phyloP scores from a whole-genome alignment of 2,329 filamentous ascomycete genomes.

The Pseudocercospora pini-densiflorae region DNA sequence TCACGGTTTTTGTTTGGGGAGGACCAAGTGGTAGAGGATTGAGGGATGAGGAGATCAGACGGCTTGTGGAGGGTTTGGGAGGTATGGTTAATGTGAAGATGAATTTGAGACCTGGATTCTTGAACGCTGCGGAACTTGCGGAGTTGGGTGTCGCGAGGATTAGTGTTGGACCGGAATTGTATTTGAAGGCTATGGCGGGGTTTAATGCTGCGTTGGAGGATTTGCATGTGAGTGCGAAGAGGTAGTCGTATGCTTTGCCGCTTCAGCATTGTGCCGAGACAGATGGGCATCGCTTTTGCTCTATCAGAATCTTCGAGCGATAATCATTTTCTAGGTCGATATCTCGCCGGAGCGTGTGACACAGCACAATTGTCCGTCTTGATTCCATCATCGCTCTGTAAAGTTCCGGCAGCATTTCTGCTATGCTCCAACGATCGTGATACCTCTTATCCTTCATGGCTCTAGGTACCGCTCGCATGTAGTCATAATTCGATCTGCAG shows the following conservation, averaged over 20 bases:
- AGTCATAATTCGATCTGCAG: no score
- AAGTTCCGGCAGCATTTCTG: no score
- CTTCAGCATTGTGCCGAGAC: no score
- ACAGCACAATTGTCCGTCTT: no score
- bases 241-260: background rate
- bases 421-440: no score
- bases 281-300: no score
- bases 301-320: no score
- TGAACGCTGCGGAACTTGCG: constrained; percentile 40
- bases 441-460: no score
- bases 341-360: no score
- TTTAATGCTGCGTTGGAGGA: constrained; percentile 15
- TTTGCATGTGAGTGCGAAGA: constrained; percentile 6
- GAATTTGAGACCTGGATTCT: constrained; percentile 42
- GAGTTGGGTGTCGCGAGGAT: constrained; percentile 60
- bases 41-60: constrained; percentile 52
- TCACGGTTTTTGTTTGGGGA: constrained; percentile 66
- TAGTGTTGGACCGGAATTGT: constrained; percentile 55
- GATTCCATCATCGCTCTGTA: no score
- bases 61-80: constrained; percentile 54
- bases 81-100: constrained; percentile 57
- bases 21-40: constrained; percentile 50
- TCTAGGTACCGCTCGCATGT: no score
- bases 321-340: no score
- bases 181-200: constrained; percentile 21